These are phyloP conservation scores for Tephrocybe rancida DNA, from an alignment of 768 basidiomycete species.

Conservation along the genomic window DNA sequence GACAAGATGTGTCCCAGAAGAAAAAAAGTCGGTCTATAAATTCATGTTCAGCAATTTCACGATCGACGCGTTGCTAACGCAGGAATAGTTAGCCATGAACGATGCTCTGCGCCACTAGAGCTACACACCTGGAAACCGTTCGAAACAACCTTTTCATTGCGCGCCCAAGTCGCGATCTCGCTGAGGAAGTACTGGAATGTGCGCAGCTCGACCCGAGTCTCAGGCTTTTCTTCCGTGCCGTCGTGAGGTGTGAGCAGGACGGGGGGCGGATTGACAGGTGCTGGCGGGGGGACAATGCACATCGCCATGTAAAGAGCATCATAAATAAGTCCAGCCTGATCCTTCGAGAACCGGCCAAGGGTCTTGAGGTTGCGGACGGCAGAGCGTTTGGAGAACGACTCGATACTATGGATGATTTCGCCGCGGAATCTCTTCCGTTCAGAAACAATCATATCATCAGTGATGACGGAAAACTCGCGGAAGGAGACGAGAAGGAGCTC, in stretches of 20 bases:
- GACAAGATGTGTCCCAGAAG: slow-evolving; percentile 87
- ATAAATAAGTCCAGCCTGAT: slow-evolving; percentile 88
- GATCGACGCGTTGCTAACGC: slow-evolving; percentile 79
- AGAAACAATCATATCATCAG: slow-evolving; percentile 87
- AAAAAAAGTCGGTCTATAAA: slow-evolving; percentile 92
- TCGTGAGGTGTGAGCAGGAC: slow-evolving; percentile 60
- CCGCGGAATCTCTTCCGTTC: slow-evolving; percentile 86
- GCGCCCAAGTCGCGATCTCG: slow-evolving; percentile 93
- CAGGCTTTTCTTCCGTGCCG: slow-evolving; percentile 73
- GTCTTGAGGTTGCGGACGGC: slow-evolving; percentile 86
- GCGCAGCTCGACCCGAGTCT: slow-evolving; percentile 83
- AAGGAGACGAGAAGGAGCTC: slow-evolving; percentile 96
- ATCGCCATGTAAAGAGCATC: slow-evolving; percentile 89
- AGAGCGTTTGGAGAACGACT: slow-evolving; percentile 91
- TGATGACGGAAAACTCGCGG: slow-evolving; percentile 95
- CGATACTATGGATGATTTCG: slow-evolving; percentile 91
- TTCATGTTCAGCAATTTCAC: slow-evolving; percentile 93
- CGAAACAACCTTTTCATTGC: slow-evolving; percentile 88
- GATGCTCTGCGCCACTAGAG: neutral
- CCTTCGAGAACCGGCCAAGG: slow-evolving; percentile 81
- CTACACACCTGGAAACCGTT: slow-evolving; percentile 83
- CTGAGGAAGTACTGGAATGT: slow-evolving; percentile 92
- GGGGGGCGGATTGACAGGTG: slow-evolving; percentile 47
- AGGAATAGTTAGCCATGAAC: slow-evolving; percentile 1
- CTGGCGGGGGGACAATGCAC: slow-evolving; percentile 73